Evolutionary conservation across 495 filamentous ascomycete genomes (phyloP), one percentile per base, ranked within the genome.

Genomic region (Sordaria brevicollis): DNA sequence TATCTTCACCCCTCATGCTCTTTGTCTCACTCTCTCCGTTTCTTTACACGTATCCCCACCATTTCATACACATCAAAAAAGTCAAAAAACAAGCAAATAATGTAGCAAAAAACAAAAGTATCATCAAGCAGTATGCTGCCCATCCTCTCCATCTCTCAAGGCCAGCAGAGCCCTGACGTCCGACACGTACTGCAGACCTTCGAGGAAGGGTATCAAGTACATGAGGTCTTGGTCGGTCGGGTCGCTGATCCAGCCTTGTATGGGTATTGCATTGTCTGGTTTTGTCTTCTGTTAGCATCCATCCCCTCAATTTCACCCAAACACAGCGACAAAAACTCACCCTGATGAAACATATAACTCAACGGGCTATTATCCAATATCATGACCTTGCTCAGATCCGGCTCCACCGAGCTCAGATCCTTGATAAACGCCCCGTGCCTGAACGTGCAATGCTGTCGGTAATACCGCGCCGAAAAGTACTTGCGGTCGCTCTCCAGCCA

Each of bases 321-420:
- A 54, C 49, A 15, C 34, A 29, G 25, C n/a, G n/a, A n/a, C n/a
- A 35, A 41, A 13, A 65, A 72, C 83, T 57, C 78, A 97, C 95
- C 96, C 88, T 96, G 93, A 78, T 99, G 95, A 83, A 99, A 99
- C 83, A 96, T 92, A 79, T 99, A 99, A 81, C 94, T 97, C 84
- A 96, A 89, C 15, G 95, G 96, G 77, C 93, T 97, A 76, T 99
- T 99, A 81, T 99, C 95, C 77, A 98, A 83, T 72, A 99, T 99
- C 91, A 98, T 97, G 65, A 98, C 95, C 82, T 90, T 93, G 76
- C 93, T 97, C 78, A 99, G 81, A 77, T 98, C 94, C 37, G 94
- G 93, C 83, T 99, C 95, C 33, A 99, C 92, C 29, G 93, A 91
- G 79, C 93, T 94, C 67, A 99, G 85, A 79, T 99, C 95, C 80